These are phyloP conservation scores for Emergomyces africanus DNA, from an alignment of 2,329 filamentous ascomycete genomes.

Conservation along the genomic window DNA sequence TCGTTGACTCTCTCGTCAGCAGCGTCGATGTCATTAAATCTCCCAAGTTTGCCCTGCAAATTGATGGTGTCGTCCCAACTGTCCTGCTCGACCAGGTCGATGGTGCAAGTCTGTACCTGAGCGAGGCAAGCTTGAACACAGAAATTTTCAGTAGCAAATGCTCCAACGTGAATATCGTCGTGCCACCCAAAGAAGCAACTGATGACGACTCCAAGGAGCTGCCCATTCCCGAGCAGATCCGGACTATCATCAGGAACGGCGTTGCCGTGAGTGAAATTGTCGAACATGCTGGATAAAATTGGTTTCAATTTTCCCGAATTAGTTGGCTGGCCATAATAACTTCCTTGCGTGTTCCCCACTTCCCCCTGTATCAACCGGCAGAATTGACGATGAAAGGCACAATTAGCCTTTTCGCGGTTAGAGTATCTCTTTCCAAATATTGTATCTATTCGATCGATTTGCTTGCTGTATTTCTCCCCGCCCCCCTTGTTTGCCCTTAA, in stretches of 20 bases:
- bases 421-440: not conserved
- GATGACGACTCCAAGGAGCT: constrained; percentile 79
- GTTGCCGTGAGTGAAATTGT: constrained; percentile 87
- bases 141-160: constrained; percentile 88
- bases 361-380: not conserved
- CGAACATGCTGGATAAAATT: constrained; percentile 54
- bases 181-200: constrained; percentile 52
- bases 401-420: not conserved
- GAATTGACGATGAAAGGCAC: not conserved
- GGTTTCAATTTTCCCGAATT: not conserved
- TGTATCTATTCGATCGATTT: not conserved
- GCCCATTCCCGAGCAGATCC: constrained; percentile 79
- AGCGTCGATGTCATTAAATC: constrained; percentile 93
- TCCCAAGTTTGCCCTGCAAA: constrained; percentile 85
- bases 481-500: not conserved
- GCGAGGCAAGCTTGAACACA: constrained; percentile 61
- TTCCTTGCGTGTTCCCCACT: not conserved
- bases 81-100: constrained; percentile 90
- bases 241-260: constrained; percentile 64
- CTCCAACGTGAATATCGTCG: constrained; percentile 72
- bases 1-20: constrained; percentile 80
- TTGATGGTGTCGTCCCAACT: constrained; percentile 73
- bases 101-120: constrained; percentile 74
- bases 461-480: not conserved
- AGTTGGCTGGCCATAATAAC: not conserved